Conservation (phyloP, 768 basidiomycete species). For the Hortiboletus campestris region DNA sequence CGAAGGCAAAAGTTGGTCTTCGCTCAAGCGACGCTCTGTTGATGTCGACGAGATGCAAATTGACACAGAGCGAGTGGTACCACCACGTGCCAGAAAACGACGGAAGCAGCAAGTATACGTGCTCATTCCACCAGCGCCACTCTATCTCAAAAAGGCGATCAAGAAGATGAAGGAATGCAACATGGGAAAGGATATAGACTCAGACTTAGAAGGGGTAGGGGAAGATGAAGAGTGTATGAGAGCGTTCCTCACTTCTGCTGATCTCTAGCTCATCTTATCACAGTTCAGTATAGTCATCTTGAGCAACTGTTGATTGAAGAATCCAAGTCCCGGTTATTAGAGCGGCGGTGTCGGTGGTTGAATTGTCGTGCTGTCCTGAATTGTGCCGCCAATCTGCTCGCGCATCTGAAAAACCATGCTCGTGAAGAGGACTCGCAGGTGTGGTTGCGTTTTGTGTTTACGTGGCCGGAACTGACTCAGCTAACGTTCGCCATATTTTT, state of each 20-base stretch:
- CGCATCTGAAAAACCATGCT: conserved; percentile 47
- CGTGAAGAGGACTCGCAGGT: conserved; percentile 31
- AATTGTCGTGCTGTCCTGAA: conserved; percentile 56
- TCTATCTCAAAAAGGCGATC: conserved; percentile 20
- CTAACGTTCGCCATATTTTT: conserved; percentile 1
- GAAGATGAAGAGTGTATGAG: conserved; percentile 32
- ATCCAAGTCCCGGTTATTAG: conserved; percentile 47
- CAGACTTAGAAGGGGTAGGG: conserved; percentile 15
- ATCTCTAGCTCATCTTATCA: conserved; percentile 28
- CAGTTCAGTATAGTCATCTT: conserved; percentile 39
- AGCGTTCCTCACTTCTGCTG: conserved; percentile 21
- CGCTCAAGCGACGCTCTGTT: conserved; percentile 21
- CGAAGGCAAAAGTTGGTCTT: background rate
- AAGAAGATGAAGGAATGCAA: conserved; percentile 14
- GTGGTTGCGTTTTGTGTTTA: conserved; percentile 8
- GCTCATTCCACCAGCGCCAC: conserved; percentile 27
- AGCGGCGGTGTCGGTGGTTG: conserved; percentile 56
- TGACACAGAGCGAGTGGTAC: background rate
- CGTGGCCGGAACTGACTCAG: background rate
- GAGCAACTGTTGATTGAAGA: conserved; percentile 46
- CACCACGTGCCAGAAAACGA: conserved; percentile 22
- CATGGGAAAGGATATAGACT: conserved; percentile 16
- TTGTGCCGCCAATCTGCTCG: conserved; percentile 46
- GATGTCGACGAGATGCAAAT: conserved; percentile 14
- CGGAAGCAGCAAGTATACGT: conserved; percentile 27